Base-by-base conservation (phyloP, 2,329 filamentous ascomycete species). In the Neonectria ditissima region DNA sequence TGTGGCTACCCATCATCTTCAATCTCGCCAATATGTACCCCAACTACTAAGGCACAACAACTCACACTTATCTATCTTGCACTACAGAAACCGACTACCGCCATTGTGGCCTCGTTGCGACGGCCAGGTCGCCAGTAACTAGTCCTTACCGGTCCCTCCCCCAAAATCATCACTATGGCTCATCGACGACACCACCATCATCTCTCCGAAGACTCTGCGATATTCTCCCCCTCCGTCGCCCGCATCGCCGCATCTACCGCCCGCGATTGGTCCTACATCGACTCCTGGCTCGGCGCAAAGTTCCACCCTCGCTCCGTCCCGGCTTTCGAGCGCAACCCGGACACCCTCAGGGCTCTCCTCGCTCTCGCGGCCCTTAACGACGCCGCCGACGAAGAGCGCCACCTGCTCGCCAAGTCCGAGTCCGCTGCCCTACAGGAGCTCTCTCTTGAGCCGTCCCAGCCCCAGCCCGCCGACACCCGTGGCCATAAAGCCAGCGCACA, bases 231-330 rank as follows among this genome's bases (percentile, higher is more conserved):
- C 13, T 89, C 88, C 0, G 81, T 89, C 32, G 88, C 89, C 55
- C 91, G 93, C 63, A 90, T 92, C 65, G 92, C 93, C 69, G 91
- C 92, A 66, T 91, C 92, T 13, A 89, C 92, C 66, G 92, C 93
- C 50, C 94, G 95, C 75, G 94, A 97, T 79, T 98, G 95, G 95
- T 90, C 89, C 59, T 93, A 92, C 69, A 87, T 97, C 70, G 93
- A 97, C 79, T 83, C 84, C 71, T 98, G 95, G 94, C 87, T 97
- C 11, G 83, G 85, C 48, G 85, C 87, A 63, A 92, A 92, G 74
- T 92, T 92, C 70, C 84, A 85, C 47, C 86, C 87, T 30, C 87
- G 86, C 48, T 76, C 85, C 0, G 81, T 90, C 0, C 94, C 93
- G 0, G 76, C 84, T 1, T 97, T 97, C 77, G 95, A 98, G 80